phyloP scores from a whole-genome alignment of 1,139 yeast genomes.

The Candida sanyaensis region DNA sequence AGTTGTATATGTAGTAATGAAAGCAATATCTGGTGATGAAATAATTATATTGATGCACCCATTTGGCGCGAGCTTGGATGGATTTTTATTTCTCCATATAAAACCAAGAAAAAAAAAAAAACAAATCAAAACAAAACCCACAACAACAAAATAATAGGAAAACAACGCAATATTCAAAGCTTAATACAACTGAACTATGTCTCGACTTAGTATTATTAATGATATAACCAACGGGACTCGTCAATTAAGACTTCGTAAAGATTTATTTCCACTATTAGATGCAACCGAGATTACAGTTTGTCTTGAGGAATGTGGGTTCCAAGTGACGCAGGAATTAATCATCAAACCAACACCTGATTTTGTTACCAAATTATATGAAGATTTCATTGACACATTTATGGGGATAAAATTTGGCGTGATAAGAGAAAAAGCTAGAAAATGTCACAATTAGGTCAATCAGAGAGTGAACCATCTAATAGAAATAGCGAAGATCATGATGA shows the following conservation, averaged over 20 bases:
- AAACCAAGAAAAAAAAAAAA: not conserved
- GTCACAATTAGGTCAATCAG: conserved; percentile 1
- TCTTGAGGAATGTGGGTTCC: conserved; percentile 63
- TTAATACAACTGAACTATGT: not conserved
- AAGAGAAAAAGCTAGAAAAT: conserved; percentile 19
- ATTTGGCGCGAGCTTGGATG: too few species aligned
- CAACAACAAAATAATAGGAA: not conserved
- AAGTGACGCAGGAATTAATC: conserved; percentile 64
- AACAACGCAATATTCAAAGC: not conserved
- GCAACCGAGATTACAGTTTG: conserved; percentile 62
- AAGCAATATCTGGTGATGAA: too few species aligned
- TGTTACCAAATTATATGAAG: conserved; percentile 64
- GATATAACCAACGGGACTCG: not conserved
- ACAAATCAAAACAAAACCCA: not conserved
- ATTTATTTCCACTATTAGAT: conserved; percentile 68
- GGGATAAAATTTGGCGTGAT: conserved; percentile 56
- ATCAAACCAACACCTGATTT: conserved; percentile 66
- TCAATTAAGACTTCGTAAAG: conserved; percentile 17
- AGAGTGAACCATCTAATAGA: conserved; percentile 5
- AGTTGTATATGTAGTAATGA: not conserved
- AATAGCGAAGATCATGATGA: conserved; percentile 5
- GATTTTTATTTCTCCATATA: too few species aligned
- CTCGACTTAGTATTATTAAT: not conserved
- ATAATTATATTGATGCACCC: too few species aligned
- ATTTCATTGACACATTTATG: conserved; percentile 68